Evolutionary conservation across 768 basidiomycete genomes (phyloP).

Genomic region (Tylopilus felleus): DNA sequence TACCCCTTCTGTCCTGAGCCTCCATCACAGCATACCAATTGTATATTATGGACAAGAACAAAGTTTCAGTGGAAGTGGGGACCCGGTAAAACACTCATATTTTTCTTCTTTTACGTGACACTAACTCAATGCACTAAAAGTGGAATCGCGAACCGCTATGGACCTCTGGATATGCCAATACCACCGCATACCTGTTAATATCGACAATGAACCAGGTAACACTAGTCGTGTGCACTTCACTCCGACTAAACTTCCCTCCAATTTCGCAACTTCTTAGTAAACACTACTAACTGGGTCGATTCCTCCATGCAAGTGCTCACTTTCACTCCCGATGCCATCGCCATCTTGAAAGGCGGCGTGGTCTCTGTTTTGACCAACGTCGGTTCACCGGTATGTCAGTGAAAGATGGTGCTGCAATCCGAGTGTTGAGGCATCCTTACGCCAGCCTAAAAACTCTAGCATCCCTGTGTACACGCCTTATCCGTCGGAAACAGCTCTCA

Average conservation of each 20-base stretch:
- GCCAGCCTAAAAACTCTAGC: constrained; percentile 54
- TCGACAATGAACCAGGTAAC: constrained; percentile 56
- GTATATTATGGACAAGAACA: constrained; percentile 85
- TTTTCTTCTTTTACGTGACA: neutral
- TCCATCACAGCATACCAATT: constrained; percentile 55
- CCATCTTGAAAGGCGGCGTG: constrained; percentile 61
- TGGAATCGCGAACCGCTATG: constrained; percentile 76
- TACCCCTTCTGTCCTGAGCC: neutral
- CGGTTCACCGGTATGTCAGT: constrained; percentile 56
- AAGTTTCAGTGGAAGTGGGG: constrained; percentile 55
- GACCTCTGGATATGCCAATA: constrained; percentile 62
- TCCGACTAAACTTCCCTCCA: constrained; percentile 18
- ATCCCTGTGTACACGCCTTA: constrained; percentile 60
- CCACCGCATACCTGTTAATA: constrained; percentile 55
- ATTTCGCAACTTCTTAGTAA: constrained; percentile 67
- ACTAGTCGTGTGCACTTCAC: neutral
- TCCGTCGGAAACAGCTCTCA: constrained; percentile 43
- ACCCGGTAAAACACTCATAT: constrained; percentile 50
- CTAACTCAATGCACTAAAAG: constrained; percentile 31
- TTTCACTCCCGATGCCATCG: constrained; percentile 49
- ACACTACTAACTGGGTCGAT: constrained; percentile 47
- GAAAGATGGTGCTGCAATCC: neutral
- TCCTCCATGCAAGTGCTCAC: constrained; percentile 52
- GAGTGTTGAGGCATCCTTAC: neutral
- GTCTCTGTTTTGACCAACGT: constrained; percentile 66